Conservation (phyloP, 768 basidiomycete genomes). For the Kwoniella sp. region DNA sequence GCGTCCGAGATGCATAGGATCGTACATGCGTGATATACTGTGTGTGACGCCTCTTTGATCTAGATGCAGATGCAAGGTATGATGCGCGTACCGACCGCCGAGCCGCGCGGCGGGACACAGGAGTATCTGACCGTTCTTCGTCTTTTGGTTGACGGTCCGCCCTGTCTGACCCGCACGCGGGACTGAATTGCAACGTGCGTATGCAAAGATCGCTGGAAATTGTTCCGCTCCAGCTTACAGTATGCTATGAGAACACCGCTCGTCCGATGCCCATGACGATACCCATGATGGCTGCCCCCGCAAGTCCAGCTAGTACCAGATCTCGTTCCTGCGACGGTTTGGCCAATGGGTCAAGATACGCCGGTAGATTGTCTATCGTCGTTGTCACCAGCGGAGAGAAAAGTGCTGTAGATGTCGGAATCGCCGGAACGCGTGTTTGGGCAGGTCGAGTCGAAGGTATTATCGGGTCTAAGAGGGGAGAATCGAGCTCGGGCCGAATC, state of each 20-base stretch:
- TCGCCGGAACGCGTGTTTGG: background rate
- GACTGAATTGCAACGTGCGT: no score
- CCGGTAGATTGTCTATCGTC: slow-evolving; percentile 14
- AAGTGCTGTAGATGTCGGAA: background rate
- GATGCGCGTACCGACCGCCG: no score
- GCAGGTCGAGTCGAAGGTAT: background rate
- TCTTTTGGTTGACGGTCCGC: no score
- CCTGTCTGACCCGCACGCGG: no score
- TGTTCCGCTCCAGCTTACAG: background rate
- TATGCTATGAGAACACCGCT: slow-evolving; percentile 10
- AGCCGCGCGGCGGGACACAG: no score
- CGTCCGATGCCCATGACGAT: slow-evolving; percentile 7
- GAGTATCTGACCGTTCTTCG: no score
- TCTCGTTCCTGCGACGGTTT: slow-evolving; percentile 28
- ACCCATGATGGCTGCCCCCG: slow-evolving; percentile 10
- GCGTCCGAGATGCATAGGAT: no score
- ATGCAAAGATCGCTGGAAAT: no score
- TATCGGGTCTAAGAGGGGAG: background rate
- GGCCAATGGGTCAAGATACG: slow-evolving; percentile 19
- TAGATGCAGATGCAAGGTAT: no score
- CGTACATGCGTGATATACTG: no score
- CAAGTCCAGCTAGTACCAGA: slow-evolving; percentile 20
- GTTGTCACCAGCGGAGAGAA: slow-evolving; percentile 5
- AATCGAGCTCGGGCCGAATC: background rate
- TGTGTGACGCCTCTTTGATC: no score